Base-by-base conservation (phyloP, 2,329 filamentous ascomycete genomes). In the Colletotrichum falcatum region DNA sequence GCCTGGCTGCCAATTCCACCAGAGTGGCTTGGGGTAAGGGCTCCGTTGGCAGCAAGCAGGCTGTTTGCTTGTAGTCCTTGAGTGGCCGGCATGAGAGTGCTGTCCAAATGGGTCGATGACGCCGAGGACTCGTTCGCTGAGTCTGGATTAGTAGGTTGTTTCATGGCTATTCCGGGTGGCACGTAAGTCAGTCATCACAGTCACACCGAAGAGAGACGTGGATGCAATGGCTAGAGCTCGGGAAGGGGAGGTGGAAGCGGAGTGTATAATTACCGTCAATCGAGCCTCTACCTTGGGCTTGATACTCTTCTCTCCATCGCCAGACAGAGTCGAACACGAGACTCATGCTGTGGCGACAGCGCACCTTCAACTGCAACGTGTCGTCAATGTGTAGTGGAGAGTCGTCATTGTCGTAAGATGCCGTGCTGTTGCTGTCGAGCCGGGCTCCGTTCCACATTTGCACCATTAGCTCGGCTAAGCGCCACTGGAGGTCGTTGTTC, bases 101-200 rank as follows among this genome's bases (percentile, higher is more conserved):
- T 89, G 78, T 88, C 90, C 79, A 87, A 85, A 79, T 87, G 90
- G 74, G 88, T 89, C 18, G 90, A 93, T 42, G 90, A 90, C 66
- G 89, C 87, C 73, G 91, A 92, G 64, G 90, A 93, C 79, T 93
- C 91, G 78, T 90, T 90, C 77, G 89, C 89, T 63, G 92, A 94
- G 79, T 96, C 93, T 53, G 93, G 92, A 78, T 95, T 92, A 67
- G 94, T 97, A 53, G 94, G 93, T 77, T 96, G 94, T 78, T 95
- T 94, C 71, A 94, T 88, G 74, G 93, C 94, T 81, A 73, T 66
- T 62, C 46, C 77, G 74, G 73, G 74, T 75, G 72, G 76, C 77
- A 76, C 75, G 73, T 77, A 74, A 73, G 71, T 74, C 74, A 74
- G 72, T 73, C 72, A 73, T 70, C 70, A 71, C 70, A 73, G 72